Evolutionary conservation across 148 eudicot genomes (phyloP).

Genomic region (Pouteria glomerata): DNA sequence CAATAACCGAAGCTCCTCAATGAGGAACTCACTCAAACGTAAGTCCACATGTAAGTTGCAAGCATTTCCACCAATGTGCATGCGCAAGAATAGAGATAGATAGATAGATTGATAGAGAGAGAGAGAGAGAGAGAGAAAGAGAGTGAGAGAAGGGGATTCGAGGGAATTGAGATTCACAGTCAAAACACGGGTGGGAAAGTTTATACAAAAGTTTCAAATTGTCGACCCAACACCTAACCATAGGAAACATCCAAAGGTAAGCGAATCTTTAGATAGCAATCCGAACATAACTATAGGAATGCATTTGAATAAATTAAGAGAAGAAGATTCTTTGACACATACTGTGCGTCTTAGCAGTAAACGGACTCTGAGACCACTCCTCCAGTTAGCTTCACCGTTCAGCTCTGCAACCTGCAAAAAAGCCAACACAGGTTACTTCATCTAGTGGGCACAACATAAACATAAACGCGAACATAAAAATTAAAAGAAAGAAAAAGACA

Average conservation of each 20-base stretch:
- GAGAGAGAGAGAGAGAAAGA: too few relatives aligned
- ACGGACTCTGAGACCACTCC: constrained; percentile 92
- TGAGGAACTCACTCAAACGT: background rate
- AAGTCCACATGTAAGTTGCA: background rate
- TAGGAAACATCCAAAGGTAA: too few relatives aligned
- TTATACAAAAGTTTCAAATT: too few relatives aligned
- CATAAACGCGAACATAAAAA: background rate
- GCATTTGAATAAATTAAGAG: background rate
- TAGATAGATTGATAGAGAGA: too few relatives aligned
- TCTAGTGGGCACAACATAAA: background rate
- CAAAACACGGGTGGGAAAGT: too few relatives aligned
- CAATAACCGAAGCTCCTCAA: background rate
- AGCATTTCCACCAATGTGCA: background rate
- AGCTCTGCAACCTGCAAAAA: constrained; percentile 65
- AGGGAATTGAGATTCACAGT: too few relatives aligned
- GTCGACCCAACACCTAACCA: too few relatives aligned
- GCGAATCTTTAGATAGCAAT: too few relatives aligned
- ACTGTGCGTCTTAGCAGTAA: constrained; percentile 60
- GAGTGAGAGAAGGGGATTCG: too few relatives aligned
- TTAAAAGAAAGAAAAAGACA: background rate
- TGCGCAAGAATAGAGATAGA: too few relatives aligned
- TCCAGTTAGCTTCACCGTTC: constrained; percentile 77
- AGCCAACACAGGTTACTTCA: constrained; percentile 2
- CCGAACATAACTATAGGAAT: background rate
- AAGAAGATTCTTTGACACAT: constrained; percentile 11